Conservation (phyloP, 345 rosid species). For the Salix caprea region DNA sequence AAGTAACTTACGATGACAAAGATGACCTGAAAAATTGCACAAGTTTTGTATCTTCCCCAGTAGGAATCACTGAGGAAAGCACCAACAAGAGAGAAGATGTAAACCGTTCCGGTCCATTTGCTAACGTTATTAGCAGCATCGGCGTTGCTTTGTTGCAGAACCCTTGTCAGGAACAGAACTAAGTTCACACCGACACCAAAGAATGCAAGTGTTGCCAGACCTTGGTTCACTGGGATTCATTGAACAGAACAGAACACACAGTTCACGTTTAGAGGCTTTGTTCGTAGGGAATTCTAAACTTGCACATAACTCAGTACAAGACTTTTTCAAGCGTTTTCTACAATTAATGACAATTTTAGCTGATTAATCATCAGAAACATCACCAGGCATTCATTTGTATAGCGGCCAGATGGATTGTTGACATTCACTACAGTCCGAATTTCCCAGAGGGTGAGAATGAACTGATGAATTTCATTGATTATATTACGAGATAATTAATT, state of each 20-base stretch:
- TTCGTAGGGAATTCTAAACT: background rate
- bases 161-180: conserved; percentile 94
- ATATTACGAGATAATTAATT: too few species aligned
- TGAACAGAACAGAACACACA: background rate
- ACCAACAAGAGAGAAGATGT: conserved; percentile 93
- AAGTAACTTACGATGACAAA: conserved; percentile 74
- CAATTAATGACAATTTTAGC: background rate
- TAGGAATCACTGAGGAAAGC: conserved; percentile 97
- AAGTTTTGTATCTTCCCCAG: conserved; percentile 99
- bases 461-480: too few species aligned
- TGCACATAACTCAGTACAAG: too few species aligned
- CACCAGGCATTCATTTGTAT: background rate
- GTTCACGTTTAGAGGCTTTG: background rate
- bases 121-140: conserved; percentile 97
- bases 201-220: conserved; percentile 93
- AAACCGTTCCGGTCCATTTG: conserved; percentile 99
- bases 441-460: too few species aligned
- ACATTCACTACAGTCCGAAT: background rate
- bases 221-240: conserved; percentile 74
- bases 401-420: background rate
- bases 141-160: conserved; percentile 82
- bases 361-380: background rate
- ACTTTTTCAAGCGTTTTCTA: background rate
- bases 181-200: conserved; percentile 97
- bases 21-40: conserved; percentile 90